Conservation (phyloP, 2,329 filamentous ascomycete species). For the Venturia nashicola region DNA sequence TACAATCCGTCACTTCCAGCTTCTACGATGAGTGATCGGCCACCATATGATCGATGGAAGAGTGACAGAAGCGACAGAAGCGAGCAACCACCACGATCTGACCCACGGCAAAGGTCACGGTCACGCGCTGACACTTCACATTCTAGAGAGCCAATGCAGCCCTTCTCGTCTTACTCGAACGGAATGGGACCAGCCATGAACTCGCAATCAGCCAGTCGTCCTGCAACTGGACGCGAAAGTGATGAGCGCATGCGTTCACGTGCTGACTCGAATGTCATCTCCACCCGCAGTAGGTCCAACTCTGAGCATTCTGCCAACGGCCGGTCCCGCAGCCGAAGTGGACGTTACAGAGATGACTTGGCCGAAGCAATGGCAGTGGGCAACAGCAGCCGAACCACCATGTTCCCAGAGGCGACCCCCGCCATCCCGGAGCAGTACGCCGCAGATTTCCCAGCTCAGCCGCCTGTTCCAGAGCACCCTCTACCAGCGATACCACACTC, state of each 20-base stretch:
- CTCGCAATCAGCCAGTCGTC: not conserved
- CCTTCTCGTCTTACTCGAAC: not conserved
- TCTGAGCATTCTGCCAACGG: slow-evolving; percentile 10
- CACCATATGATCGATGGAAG: not conserved
- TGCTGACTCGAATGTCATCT: slow-evolving; percentile 5
- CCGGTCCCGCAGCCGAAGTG: slow-evolving; percentile 10
- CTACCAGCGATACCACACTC: not conserved
- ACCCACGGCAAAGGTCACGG: not conserved
- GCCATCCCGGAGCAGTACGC: slow-evolving; percentile 10
- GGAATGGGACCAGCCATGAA: not conserved
- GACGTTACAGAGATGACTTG: slow-evolving; percentile 11
- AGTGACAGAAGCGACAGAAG: not conserved
- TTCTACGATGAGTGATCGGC: not conserved
- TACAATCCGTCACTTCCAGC: not conserved
- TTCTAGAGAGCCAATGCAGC: not conserved
- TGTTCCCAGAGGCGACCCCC: slow-evolving; percentile 5
- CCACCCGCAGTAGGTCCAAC: slow-evolving; percentile 10
- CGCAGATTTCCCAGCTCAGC: not conserved
- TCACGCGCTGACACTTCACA: not conserved
- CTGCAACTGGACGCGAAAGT: slow-evolving; percentile 5
- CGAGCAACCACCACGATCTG: not conserved
- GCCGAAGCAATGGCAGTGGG: slow-evolving; percentile 11
- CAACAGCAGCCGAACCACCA: slow-evolving; percentile 8
- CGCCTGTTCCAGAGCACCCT: not conserved
- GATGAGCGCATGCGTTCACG: slow-evolving; percentile 5